A percentile compares a stretch with the other conserved stretches of the same genome.
phyloP scores from a whole-genome alignment of 2,329 filamentous ascomycete species.

The Fusarium anguioides region DNA sequence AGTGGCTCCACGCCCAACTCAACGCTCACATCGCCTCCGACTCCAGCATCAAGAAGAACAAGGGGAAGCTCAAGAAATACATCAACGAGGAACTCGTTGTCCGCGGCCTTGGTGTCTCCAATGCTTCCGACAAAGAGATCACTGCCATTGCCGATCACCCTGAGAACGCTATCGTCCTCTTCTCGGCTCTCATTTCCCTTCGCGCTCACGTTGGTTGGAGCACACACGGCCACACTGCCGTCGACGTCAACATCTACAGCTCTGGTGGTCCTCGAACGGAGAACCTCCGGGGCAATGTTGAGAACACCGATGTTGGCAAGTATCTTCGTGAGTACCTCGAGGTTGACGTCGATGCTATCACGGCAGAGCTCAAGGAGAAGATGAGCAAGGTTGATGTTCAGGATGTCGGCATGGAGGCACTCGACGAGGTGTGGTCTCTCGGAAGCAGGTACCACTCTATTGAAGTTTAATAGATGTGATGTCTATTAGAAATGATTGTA shows the following conservation, averaged over 20 bases:
- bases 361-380: conserved; percentile 76
- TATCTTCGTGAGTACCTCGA: conserved; percentile 84
- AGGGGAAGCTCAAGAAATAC: conserved; percentile 66
- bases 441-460: conserved; percentile 29
- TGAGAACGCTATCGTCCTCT: conserved; percentile 64
- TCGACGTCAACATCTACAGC: conserved; percentile 97
- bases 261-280: conserved; percentile 73
- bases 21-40: conserved; percentile 64
- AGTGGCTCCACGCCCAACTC: conserved; percentile 75
- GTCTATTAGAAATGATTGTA: not conserved
- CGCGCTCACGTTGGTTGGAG: conserved; percentile 93
- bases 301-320: conserved; percentile 91
- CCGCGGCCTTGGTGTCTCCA: conserved; percentile 78
- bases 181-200: conserved; percentile 87
- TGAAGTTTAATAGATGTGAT: not conserved
- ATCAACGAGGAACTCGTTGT: conserved; percentile 75
- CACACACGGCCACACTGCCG: conserved; percentile 91
- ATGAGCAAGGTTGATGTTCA: conserved; percentile 34
- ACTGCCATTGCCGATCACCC: conserved; percentile 70
- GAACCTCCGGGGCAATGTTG: conserved; percentile 83
- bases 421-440: conserved; percentile 28
- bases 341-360: conserved; percentile 82
- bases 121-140: conserved; percentile 79
- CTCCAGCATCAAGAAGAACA: conserved; percentile 47
- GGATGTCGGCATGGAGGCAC: conserved; percentile 24